Base-by-base conservation (phyloP, 2,329 filamentous ascomycete species). In the Dactylellina leptospora region DNA sequence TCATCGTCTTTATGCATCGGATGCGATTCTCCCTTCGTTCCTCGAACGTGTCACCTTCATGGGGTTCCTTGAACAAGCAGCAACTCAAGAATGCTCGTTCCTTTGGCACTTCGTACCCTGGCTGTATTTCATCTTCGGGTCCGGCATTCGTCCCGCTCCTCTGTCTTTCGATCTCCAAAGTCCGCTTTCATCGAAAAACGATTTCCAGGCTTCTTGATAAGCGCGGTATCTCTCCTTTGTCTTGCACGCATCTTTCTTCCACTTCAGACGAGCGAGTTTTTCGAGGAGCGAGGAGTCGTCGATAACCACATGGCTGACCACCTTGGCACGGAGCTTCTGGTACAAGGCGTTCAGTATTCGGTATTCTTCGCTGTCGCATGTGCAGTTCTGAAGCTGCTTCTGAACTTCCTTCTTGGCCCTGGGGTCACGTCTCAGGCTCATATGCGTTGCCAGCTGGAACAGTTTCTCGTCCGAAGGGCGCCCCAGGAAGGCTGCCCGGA, bases 361-460 rank as follows among this genome's bases (percentile, higher is more conserved):
- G 18, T 60, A 60, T 20, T 60, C 44, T 1, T 60, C 28, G 20
- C 1, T 40, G 11, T 60, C 20, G 20, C 30, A 60, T 20, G 25
- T 60, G 28, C 30, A 60, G 20, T 11, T 22, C 13, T 50, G n/a
- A 9, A 60, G 20, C 51, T 42, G 23, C 22, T 42, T 44, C 13
- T 56, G 13, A 27, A 56, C 36, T 44, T 42, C 36, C 16, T 25
- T 27, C 25, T 56, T 56, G 23, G 36, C 33, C n/a, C 51, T 27
- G 6, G 36, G 22, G 16, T 56, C 22, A 16, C 36, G 3, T 44
- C 36, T 27, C 9, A 56, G 33, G 16, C 36, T 50, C 44, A 60
- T 60, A 27, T 60, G 20, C 5, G 44, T 60, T 27, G 28, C 44
- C 13, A 60, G 56, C 28, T 60, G 30, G 16, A 38, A 60, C 30